Evolutionary conservation across 2,329 filamentous ascomycete species (phyloP).

Genomic region (Ustulina deusta): DNA sequence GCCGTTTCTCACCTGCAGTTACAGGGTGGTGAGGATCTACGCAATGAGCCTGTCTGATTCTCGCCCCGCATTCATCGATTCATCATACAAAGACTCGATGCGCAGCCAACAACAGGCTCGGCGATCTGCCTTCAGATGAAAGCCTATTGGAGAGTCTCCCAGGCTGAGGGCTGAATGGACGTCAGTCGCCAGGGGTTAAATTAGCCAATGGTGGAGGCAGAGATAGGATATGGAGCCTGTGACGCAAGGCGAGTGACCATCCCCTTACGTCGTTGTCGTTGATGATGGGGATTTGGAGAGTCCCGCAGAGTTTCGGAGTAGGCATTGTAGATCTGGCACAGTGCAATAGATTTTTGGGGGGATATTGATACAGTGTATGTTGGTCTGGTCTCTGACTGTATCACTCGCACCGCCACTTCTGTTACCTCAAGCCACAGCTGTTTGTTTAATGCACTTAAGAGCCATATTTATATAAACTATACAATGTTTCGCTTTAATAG

Average conservation of each 20-base stretch:
- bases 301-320: conserved; percentile 12
- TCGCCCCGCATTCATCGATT: conserved; percentile 25
- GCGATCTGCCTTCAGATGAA: conserved; percentile 17
- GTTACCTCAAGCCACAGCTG: background rate
- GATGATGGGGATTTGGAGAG: conserved; percentile 4
- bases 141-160: background rate
- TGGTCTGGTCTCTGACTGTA: background rate
- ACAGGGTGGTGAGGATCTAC: conserved; percentile 1
- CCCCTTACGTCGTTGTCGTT: conserved; percentile 12
- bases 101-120: background rate
- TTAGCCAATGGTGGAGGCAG: conserved; percentile 9
- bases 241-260: conserved; percentile 23
- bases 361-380: background rate
- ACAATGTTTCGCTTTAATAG: too few species aligned
- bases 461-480: background rate
- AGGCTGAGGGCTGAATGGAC: conserved; percentile 6
- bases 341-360: background rate
- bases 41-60: conserved; percentile 1
- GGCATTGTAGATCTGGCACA: conserved; percentile 9
- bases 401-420: background rate
- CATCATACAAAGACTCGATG: conserved; percentile 29
- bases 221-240: conserved; percentile 14
- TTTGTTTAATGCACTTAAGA: too few species aligned
- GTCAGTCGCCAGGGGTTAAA: background rate
- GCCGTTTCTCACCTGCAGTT: background rate